Conservation (phyloP, 139 green algal species). For the Tetradesmus obliquus region DNA sequence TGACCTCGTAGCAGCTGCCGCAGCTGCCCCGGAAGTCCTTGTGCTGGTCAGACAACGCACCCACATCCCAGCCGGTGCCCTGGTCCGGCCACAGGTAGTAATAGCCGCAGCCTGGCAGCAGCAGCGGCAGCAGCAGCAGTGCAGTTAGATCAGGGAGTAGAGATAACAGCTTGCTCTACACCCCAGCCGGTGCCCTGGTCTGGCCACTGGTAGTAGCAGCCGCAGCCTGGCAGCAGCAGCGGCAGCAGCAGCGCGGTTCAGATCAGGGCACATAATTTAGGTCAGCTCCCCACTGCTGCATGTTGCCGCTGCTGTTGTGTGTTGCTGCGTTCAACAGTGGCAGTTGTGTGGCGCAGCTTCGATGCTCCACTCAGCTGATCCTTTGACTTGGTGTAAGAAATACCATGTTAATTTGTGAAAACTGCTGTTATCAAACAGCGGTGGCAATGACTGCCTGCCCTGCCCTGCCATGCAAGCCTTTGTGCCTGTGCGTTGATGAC, state of each 20-base stretch:
- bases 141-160: not conserved
- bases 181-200: not conserved
- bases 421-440: too few species aligned
- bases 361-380: too few species aligned
- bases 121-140: not conserved
- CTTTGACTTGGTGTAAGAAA: too few species aligned
- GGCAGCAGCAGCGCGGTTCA: too few species aligned
- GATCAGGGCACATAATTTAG: too few species aligned
- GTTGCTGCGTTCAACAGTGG: too few species aligned
- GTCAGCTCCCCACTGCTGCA: too few species aligned
- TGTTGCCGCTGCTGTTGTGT: too few species aligned
- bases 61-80: constrained; percentile 48
- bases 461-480: not conserved
- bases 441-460: too few species aligned
- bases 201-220: not conserved
- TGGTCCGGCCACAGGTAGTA: not conserved
- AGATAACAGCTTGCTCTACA: not conserved
- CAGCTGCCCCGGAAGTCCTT: constrained; percentile 40
- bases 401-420: too few species aligned
- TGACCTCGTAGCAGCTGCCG: constrained; percentile 44
- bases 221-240: not conserved
- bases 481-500: not conserved
- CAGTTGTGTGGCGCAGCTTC: too few species aligned
- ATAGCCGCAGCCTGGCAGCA: not conserved
- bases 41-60: constrained; percentile 40